Conservation (phyloP, 805 yeast genomes). For the Clavispora fructus region DNA sequence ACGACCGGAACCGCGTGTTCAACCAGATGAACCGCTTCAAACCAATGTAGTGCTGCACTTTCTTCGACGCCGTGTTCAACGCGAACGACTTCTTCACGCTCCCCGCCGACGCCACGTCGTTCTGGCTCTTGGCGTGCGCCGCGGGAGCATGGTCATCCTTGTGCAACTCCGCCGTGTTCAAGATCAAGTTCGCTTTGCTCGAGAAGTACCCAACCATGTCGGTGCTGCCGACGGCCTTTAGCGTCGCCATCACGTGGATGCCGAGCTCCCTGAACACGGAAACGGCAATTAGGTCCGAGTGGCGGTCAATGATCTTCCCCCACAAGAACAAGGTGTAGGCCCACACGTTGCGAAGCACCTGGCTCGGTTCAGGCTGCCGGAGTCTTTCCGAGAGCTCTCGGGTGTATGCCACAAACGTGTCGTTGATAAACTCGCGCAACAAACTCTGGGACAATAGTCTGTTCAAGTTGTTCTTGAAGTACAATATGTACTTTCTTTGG, state of each 20-base stretch:
- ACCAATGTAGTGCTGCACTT: conserved; percentile 12
- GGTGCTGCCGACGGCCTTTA: not conserved
- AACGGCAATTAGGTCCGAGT: not conserved
- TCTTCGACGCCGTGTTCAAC: conserved; percentile 6
- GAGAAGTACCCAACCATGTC: conserved; percentile 4
- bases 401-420: conserved; percentile 13
- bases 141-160: not conserved
- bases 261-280: conserved; percentile 3
- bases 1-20: conserved; percentile 17
- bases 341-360: conserved; percentile 5
- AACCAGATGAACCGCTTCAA: conserved; percentile 28
- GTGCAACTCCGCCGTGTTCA: conserved; percentile 3
- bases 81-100: not conserved
- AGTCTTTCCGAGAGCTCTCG: conserved; percentile 1
- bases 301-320: conserved; percentile 10
- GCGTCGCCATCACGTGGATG: not conserved
- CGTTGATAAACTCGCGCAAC: conserved; percentile 8
- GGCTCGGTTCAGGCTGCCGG: not conserved
- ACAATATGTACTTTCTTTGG: conserved; percentile 13
- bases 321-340: conserved; percentile 8
- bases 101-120: not conserved
- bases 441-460: conserved; percentile 1
- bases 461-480: conserved; percentile 5
- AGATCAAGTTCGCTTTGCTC: conserved; percentile 2
- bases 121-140: not conserved